A percentile compares a stretch with the other conserved stretches of the same genome.
phyloP scores from a whole-genome alignment of 768 basidiomycete species.

The Mrakia frigida region DNA sequence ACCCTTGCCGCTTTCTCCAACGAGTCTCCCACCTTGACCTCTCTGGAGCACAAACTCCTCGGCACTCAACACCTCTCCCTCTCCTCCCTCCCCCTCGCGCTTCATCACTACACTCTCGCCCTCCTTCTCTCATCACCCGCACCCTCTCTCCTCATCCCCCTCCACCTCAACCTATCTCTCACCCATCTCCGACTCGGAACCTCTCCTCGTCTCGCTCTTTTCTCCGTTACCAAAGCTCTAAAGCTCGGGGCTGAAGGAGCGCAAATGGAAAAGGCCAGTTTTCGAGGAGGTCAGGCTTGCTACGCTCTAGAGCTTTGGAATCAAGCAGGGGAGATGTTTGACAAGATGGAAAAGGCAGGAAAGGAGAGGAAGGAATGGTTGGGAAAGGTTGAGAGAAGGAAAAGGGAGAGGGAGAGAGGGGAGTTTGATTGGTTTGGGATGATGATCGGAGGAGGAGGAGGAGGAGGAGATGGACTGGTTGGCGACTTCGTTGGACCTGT shows the following conservation, averaged over 20 bases:
- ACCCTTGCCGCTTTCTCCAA: too few relatives aligned
- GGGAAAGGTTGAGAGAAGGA: background rate
- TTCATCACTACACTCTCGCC: constrained; percentile 11
- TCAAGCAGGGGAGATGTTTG: background rate
- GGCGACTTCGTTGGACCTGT: background rate
- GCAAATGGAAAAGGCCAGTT: background rate
- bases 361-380: background rate
- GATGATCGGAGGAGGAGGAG: background rate
- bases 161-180: background rate
- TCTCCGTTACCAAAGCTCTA: background rate
- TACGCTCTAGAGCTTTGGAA: background rate
- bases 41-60: constrained; percentile 1
- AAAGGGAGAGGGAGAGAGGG: background rate
- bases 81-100: background rate
- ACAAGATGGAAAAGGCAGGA: background rate
- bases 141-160: background rate
- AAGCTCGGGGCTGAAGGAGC: constrained; percentile 2
- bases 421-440: background rate
- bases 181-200: background rate
- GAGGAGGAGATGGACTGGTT: background rate
- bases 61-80: background rate
- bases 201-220: background rate
- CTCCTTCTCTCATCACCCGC: background rate
- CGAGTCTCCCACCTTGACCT: background rate
- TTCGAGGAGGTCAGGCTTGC: background rate